A percentile compares a stretch with the other conserved stretches of the same genome.
Conservation (phyloP, 1,139 yeast species). For the Saccharomyces hybrid region DNA sequence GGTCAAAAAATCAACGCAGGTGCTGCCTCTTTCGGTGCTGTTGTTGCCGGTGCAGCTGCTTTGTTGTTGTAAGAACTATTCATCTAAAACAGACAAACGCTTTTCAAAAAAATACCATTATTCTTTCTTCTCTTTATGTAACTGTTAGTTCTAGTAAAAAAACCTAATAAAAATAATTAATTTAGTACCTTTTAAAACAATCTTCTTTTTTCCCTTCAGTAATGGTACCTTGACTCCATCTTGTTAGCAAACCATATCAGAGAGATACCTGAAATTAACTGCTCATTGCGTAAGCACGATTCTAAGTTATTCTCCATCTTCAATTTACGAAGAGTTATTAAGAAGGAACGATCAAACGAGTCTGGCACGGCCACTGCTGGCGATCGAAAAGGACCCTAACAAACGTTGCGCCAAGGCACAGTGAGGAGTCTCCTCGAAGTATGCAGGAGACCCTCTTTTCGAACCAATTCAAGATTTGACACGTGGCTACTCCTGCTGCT, state of each 20-base stretch:
- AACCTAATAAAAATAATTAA: too few relatives aligned
- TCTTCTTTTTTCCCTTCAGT: too few relatives aligned
- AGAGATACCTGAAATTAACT: too few relatives aligned
- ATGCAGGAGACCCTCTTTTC: not conserved
- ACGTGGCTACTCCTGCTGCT: not conserved
- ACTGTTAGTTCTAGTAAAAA: not conserved
- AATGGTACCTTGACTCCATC: not conserved
- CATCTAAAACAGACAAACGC: not conserved
- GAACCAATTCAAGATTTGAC: not conserved
- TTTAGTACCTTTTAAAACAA: too few relatives aligned
- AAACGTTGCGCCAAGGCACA: not conserved
- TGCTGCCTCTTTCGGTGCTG: conserved; percentile 4
- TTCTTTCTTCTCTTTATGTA: not conserved
- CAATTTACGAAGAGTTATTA: not conserved
- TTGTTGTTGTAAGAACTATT: conserved; percentile 3
- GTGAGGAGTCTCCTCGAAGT: not conserved
- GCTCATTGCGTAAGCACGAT: too few relatives aligned
- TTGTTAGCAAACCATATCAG: not conserved
- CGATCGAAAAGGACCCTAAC: not conserved
- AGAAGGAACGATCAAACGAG: not conserved
- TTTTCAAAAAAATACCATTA: not conserved
- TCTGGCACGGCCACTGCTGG: not conserved
- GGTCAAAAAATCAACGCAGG: conserved; percentile 3
- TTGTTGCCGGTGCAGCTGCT: conserved; percentile 7
- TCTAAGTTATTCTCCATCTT: not conserved